Conservation (phyloP, 305 asterid genomes). For the Caryopteris hybrid region DNA sequence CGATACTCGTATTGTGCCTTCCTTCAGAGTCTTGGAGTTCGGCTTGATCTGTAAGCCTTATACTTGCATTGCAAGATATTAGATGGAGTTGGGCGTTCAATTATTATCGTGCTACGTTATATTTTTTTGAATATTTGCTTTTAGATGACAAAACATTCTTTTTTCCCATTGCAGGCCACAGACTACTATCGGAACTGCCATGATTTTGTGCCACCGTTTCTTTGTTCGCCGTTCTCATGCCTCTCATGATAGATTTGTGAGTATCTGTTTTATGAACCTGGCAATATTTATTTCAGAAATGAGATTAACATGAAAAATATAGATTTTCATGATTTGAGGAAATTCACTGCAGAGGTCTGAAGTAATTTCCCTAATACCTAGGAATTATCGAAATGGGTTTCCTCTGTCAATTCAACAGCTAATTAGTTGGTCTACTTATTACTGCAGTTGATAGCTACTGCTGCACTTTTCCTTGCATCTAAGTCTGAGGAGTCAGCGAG, state of each 20-base stretch:
- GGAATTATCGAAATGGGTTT: slow-evolving; percentile 8
- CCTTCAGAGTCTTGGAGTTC: slow-evolving; percentile 86
- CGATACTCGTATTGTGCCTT: slow-evolving; percentile 91
- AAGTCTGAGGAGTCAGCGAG: slow-evolving; percentile 95
- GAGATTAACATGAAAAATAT: neutral
- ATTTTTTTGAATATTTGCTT: neutral
- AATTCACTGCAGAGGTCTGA: neutral
- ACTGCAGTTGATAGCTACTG: slow-evolving; percentile 89
- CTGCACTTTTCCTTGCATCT: slow-evolving; percentile 85
- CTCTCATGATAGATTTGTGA: slow-evolving; percentile 91
- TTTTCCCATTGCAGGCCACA: slow-evolving; percentile 68
- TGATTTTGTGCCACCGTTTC: slow-evolving; percentile 96
- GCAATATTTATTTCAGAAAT: neutral
- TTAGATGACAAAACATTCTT: neutral
- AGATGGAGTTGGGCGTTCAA: neutral
- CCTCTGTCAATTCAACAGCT: slow-evolving; percentile 16
- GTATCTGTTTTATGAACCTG: slow-evolving; percentile 22
- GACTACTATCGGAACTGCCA: slow-evolving; percentile 89
- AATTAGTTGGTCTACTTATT: slow-evolving; percentile 19
- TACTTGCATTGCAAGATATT: slow-evolving; percentile 4
- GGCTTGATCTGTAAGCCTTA: slow-evolving; percentile 77
- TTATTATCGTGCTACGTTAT: neutral
- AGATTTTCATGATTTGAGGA: neutral
- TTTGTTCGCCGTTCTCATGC: slow-evolving; percentile 93
- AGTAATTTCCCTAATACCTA: neutral